Evolutionary conservation across 2,329 filamentous ascomycete species (phyloP), one percentile per base, ranked within the genome.

Genomic region (Botrytis paeoniae): DNA sequence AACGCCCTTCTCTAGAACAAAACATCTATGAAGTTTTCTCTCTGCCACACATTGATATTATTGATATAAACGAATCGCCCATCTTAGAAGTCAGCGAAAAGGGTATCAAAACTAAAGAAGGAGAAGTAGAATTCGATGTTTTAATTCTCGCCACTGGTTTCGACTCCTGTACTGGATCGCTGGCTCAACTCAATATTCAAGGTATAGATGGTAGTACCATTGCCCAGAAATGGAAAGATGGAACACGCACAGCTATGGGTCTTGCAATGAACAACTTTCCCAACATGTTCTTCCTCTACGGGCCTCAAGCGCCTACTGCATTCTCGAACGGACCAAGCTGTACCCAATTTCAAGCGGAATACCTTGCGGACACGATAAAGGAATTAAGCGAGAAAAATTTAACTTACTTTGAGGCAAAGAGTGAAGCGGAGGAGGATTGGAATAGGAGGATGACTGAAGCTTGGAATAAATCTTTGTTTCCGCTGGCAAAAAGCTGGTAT

Each of bases 11-110:
- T 0, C 81, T 87, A 0, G 86, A 88, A 74, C 80, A 84, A 48
- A 79, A 81, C 59, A 88, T 86, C 76, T 88, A 85, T 75, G 86
- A 88, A 73, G 81, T 83, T 4, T 82, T 85, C 70, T 83, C 86
- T 74, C 81, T 81, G 29, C 78, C 81, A 0, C 83, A 85, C 45
- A 85, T 88, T 4, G 76, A 83, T 2, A 76, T 88, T 2, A 81
- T 88, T 1, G 81, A 85, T 63, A 75, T 86, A 25, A 84, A 83
- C 18, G 77, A 81, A 14, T 83, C 82, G 4, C 81, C 83, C 0
- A 86, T 88, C 72, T 78, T 77, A 3, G 74, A 45, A 78, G 80
- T 85, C 39, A 84, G 82, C 4, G 74, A 79, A n/a, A 78, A 77
- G 0, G 84, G 84, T 2, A 78, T 85, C 29, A 74, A 73, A 8